A percentile compares a stretch with the other conserved stretches of the same genome.
Conservation (phyloP, 2,329 filamentous ascomycete species). For the Lecanosticta acicola region DNA sequence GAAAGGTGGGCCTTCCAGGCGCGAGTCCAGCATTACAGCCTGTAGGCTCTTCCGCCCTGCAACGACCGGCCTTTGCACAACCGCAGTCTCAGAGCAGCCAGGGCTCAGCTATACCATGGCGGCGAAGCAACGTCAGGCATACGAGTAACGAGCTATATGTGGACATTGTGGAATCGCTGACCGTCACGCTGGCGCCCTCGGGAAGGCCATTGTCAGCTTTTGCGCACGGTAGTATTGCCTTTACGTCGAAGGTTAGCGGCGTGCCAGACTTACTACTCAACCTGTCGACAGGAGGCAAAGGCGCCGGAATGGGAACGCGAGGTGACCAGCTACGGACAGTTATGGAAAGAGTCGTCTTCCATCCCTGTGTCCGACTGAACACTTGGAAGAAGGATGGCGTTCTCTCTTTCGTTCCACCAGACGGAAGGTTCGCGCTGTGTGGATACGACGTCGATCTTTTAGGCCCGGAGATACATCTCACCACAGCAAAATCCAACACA, state of each 20-base stretch:
- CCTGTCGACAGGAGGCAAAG: conserved; percentile 74
- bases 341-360: conserved; percentile 86
- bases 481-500: conserved; percentile 15
- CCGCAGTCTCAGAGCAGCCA: conserved; percentile 23
- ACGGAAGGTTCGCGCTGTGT: conserved; percentile 86
- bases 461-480: conserved; percentile 52
- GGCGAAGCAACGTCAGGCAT: conserved; percentile 84
- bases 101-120: conserved; percentile 69
- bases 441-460: conserved; percentile 92
- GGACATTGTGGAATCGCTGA: conserved; percentile 84
- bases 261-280: conserved; percentile 83
- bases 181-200: conserved; percentile 83
- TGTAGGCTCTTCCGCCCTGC: conserved; percentile 15
- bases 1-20: conserved; percentile 76
- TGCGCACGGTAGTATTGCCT: conserved; percentile 86
- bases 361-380: conserved; percentile 88
- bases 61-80: conserved; percentile 9
- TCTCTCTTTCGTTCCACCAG: conserved; percentile 91
- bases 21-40: conserved; percentile 24
- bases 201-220: conserved; percentile 81
- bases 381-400: conserved; percentile 85
- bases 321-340: conserved; percentile 41
- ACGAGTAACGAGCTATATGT: conserved; percentile 97
- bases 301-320: conserved; percentile 60
- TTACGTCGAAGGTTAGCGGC: conserved; percentile 91